Evolutionary conservation across 1,139 yeast genomes (phyloP), one percentile per base, ranked within the genome.

Genomic region (Suhomyces anneliseae): DNA sequence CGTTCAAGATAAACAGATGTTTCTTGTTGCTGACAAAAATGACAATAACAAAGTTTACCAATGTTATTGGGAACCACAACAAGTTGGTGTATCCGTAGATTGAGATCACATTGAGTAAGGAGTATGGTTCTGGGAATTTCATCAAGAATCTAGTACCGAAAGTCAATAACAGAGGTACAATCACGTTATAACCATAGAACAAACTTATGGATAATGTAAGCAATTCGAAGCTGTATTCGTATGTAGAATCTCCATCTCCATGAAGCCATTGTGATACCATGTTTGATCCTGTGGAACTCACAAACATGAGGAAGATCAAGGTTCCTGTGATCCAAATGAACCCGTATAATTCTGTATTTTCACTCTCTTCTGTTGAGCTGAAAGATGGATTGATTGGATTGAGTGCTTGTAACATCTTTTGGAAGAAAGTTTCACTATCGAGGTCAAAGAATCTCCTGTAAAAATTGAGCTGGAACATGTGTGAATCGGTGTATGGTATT

Each of bases 261-360:
- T 70, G 65, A 65, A 72, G 48, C 87, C 88, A 57, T 70, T 79
- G 57, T 62, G 74, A 35, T 38, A 74, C 55, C 12, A 74, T 52
- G 46, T 74, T 72, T 12, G 77, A 64, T 2, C 76, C 79, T 0
- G 96, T 86, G 35, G 88, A 79, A 45, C 90, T 78, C 49, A 88
- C 85, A 68, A 88, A 89, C 64, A 88, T 73, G 38, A 83, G 71
- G 53, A 87, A 83, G 1, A 87, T 82, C 45, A 87, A 79, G 0
- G 95, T 85, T 0, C 90, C 89, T 10, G 90, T 85, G 40, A 89
- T 82, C 96, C 96, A 89, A 39, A 88, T 72, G 27, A 90, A 87
- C 1, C 96, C 96, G 59, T 88, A 89, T 44, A 89, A 67, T 59
- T 89, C 96, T 2, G 83, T 75, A 6, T 67, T 64, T 10, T 69